These are phyloP conservation scores for Citrus trifoliata DNA, from an alignment of 345 rosid species.

Conservation along the genomic window DNA sequence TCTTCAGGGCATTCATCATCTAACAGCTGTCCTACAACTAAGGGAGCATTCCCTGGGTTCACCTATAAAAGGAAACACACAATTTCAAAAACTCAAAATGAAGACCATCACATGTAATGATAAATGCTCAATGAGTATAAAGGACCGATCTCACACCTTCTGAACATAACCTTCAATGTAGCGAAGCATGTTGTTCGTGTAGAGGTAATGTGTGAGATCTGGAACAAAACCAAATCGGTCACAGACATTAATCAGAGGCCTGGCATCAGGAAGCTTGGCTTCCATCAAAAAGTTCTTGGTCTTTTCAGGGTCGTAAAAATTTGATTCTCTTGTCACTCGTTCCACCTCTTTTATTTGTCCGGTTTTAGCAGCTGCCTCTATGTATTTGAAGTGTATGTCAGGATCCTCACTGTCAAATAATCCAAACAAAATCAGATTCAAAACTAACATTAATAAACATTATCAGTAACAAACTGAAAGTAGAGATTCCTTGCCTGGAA, in stretches of 20 bases:
- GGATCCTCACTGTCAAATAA: constrained; percentile 85
- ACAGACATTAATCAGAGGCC: constrained; percentile 95
- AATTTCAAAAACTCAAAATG: constrained; percentile 3
- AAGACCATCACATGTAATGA: background rate
- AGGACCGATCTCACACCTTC: constrained; percentile 55
- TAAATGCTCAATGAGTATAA: background rate
- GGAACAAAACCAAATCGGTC: constrained; percentile 98
- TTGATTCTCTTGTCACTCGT: constrained; percentile 98
- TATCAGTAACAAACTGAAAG: constrained; percentile 13
- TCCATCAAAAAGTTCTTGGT: constrained; percentile 97
- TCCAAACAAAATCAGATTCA: constrained; percentile 10
- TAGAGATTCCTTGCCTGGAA: constrained; percentile 56
- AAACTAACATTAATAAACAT: constrained; percentile 6
- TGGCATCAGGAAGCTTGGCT: constrained; percentile 99
- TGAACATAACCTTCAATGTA: constrained; percentile 99
- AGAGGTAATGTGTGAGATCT: constrained; percentile 95
- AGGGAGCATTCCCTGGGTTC: constrained; percentile 97
- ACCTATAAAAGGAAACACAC: constrained; percentile 47
- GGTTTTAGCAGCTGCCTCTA: constrained; percentile 97
- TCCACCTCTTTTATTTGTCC: constrained; percentile 98
- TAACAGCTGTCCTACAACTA: constrained; percentile 86
- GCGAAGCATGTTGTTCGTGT: constrained; percentile 89
- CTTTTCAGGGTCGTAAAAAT: constrained; percentile 94
- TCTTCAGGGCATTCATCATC: constrained; percentile 99
- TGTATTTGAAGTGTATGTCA: constrained; percentile 96